These are phyloP conservation scores for Thermothelomyces thermophilus DNA, from an alignment of 2,329 filamentous ascomycete genomes.

Conservation along the genomic window DNA sequence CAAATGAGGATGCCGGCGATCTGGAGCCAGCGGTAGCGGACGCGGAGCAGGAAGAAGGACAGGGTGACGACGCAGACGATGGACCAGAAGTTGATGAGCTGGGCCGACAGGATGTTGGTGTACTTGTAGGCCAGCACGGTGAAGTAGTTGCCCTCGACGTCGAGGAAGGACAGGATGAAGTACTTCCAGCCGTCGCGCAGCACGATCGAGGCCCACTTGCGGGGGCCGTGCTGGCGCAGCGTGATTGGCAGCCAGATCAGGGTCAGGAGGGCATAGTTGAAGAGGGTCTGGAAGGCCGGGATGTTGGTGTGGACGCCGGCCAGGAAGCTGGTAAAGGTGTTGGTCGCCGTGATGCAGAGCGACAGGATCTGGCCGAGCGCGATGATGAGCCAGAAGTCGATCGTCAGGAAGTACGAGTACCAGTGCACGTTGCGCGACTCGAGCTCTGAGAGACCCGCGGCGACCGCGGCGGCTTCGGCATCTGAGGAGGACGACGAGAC, in stretches of 20 bases:
- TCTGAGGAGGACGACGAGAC: slow-evolving; percentile 5
- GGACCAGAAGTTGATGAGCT: slow-evolving; percentile 98
- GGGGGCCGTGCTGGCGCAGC: slow-evolving; percentile 70
- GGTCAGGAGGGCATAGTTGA: slow-evolving; percentile 85
- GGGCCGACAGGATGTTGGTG: slow-evolving; percentile 85
- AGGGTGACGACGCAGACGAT: slow-evolving; percentile 86
- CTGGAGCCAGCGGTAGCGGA: slow-evolving; percentile 85
- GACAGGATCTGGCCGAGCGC: slow-evolving; percentile 75
- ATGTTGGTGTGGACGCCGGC: slow-evolving; percentile 63
- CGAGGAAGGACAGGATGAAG: slow-evolving; percentile 83
- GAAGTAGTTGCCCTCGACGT: slow-evolving; percentile 97
- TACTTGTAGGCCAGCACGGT: slow-evolving; percentile 89
- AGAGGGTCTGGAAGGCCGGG: slow-evolving; percentile 90
- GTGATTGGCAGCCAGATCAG: slow-evolving; percentile 76
- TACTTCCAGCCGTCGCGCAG: slow-evolving; percentile 82
- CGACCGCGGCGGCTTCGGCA: slow-evolving; percentile 13
- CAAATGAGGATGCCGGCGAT: slow-evolving; percentile 81
- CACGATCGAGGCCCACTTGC: slow-evolving; percentile 59
- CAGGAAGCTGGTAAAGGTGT: slow-evolving; percentile 80
- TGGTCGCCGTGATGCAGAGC: slow-evolving; percentile 85
- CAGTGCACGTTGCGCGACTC: slow-evolving; percentile 49
- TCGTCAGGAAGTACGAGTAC: slow-evolving; percentile 73
- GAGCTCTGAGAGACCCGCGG: slow-evolving; percentile 33
- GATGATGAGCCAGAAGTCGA: slow-evolving; percentile 83
- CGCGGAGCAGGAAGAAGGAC: slow-evolving; percentile 73